phyloP scores from a whole-genome alignment of 2,329 filamentous ascomycete species.

The Cercospora berteroae region DNA sequence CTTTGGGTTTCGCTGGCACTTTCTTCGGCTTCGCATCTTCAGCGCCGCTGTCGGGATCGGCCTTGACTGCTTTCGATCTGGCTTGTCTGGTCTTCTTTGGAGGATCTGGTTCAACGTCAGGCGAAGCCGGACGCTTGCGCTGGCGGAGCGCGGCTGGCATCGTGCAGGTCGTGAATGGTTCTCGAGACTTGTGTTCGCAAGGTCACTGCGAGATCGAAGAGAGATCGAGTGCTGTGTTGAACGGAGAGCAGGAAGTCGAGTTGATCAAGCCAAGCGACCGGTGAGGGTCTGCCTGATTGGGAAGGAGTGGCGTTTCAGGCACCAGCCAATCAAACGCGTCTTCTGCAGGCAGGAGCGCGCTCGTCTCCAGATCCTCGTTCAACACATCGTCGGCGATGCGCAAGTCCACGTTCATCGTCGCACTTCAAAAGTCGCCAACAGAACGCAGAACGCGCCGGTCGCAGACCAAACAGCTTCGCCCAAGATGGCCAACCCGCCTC shows the following conservation, averaged over 20 bases:
- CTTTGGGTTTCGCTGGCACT: conserved; percentile 16
- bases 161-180: not conserved
- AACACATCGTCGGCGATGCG: not conserved
- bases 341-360: not conserved
- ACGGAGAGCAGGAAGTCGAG: not conserved
- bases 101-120: conserved; percentile 13
- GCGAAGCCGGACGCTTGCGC: conserved; percentile 20
- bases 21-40: conserved; percentile 9
- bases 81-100: conserved; percentile 16
- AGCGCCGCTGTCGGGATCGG: conserved; percentile 6
- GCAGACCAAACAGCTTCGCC: not conserved
- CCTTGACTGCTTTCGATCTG: conserved; percentile 13
- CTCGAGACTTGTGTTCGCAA: not conserved
- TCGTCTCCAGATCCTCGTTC: not conserved
- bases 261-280: not conserved
- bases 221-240: not conserved
- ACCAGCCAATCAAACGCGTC: not conserved
- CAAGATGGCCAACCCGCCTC: not conserved
- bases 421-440: not conserved
- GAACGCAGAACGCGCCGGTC: not conserved
- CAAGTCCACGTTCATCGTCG: not conserved
- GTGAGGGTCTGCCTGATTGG: conserved; percentile 3
- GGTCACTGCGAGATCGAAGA: not conserved
- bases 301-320: conserved; percentile 1
- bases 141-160: conserved; percentile 13